Base-by-base conservation (phyloP, 192 early-diverging fungal genomes). In the Mortierella claussenii region DNA sequence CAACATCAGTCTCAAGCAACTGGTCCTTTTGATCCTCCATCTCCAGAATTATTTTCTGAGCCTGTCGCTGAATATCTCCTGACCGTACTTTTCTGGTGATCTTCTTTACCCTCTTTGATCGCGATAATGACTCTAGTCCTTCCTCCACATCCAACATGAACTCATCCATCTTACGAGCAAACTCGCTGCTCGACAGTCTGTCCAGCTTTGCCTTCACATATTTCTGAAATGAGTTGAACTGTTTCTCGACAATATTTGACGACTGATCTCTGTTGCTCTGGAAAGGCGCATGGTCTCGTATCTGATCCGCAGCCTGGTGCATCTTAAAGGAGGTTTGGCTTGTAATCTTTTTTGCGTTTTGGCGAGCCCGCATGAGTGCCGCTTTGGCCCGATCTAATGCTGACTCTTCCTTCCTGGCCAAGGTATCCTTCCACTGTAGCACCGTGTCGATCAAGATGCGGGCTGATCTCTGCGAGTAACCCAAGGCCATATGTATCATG, bases 301-400 rank as follows among this genome's bases (percentile, higher is more conserved):
- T 24, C n/a, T 52, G 47, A 2, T 60, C 32, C 18, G 31, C 32
- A 12, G 60, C 20, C 8, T 65, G 21, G 48, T 31, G 34, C 2
- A 60, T 0, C 49, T 45, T 60, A 9, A 45, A 21, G 2, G 50
- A 46, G 8, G 28, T 10, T 4, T 28, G 40, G 3, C 24, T 26
- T 8, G 17, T 57, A 18, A 59, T 31, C 12, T 23, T 36, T 30
- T 75, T 66, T 18, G 70, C 70, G 27, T 75, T 75, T 2, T 15
- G 12, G 27, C 49, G 55, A 20, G 63, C 70, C 3, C 63, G 56
- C 44, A 36, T 20, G 8, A 75, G 17, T 1, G 37, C 45, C 13
- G 40, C 20, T 2, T 12, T 12, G 37, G 49, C 11, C 2, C 37
- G 56, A 2, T 46, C 34, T 12, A 37, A 13, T 8, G 27, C 18